phyloP scores from a whole-genome alignment of 1,139 yeast species.

The Magnusiomyces paraingens region DNA sequence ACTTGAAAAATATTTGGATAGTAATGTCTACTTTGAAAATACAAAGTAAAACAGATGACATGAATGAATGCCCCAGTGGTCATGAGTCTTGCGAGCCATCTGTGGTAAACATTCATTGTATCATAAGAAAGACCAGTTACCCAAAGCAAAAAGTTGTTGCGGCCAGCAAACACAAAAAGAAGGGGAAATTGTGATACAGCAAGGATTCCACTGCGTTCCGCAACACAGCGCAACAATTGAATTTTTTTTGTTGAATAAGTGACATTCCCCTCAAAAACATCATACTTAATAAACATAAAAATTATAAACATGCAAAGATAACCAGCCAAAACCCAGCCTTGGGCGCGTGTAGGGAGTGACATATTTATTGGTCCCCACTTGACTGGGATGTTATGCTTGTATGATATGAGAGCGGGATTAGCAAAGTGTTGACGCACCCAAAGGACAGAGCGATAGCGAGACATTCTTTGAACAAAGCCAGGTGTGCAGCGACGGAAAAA shows the following conservation, averaged over 20 bases:
- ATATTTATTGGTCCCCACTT: slow-evolving; percentile 22
- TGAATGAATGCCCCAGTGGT: slow-evolving; percentile 39
- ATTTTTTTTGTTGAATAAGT: background rate
- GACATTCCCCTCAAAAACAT: slow-evolving; percentile 7
- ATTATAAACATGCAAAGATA: slow-evolving; percentile 17
- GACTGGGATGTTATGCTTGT: slow-evolving; percentile 11
- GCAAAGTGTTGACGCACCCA: slow-evolving; percentile 4
- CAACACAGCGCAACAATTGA: slow-evolving; percentile 30
- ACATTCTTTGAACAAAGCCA: no score
- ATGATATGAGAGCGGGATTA: slow-evolving; percentile 13
- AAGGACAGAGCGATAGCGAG: no score
- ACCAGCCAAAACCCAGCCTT: slow-evolving; percentile 20
- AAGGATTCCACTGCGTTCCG: slow-evolving; percentile 53
- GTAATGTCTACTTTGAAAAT: background rate
- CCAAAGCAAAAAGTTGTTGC: slow-evolving; percentile 52
- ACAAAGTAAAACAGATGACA: slow-evolving; percentile 18
- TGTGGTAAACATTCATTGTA: slow-evolving; percentile 52
- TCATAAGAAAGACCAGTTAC: slow-evolving; percentile 57
- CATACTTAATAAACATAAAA: slow-evolving; percentile 16
- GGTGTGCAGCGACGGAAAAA: no score
- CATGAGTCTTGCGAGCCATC: slow-evolving; percentile 51
- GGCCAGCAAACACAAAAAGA: slow-evolving; percentile 52
- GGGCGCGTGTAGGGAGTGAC: slow-evolving; percentile 23
- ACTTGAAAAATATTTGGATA: background rate
- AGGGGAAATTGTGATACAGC: slow-evolving; percentile 50